Base-by-base conservation (phyloP, 139 green algal genomes). In the Chlamydomonas schloesseri region DNA sequence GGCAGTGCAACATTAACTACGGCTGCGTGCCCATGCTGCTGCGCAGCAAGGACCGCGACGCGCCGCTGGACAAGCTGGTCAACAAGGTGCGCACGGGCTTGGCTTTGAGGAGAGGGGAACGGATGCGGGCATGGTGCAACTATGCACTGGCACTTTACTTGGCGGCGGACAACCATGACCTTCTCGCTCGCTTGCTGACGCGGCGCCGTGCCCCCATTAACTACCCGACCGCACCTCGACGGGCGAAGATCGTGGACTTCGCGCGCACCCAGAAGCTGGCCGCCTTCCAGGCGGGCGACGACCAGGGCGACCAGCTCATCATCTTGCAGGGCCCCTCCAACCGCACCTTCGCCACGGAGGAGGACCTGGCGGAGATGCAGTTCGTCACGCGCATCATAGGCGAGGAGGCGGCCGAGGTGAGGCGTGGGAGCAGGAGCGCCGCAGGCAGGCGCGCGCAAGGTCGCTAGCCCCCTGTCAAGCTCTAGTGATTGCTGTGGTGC, bases 271-370 rank as follows among this genome's bases (percentile, higher is more conserved):
- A 86, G 68, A 11, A 72, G 53, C 71, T 90, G 65, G 82, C 75
- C 0, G 26, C 55, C 15, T 88, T 87, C 53, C 36, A 69, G 13
- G 37, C 75, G 28, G 87, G 77, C 67, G 87, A 93, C 37, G 53
- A 53, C 14, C 20, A 88, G 64, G 76, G 84, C 50, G 90, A 93
- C 72, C 88, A 92, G 85, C 67, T 91, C 42, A 82, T 93, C 64
- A 47, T 93, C 67, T 33, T 93, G 67, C 84, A 82, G 31, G 84
- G 84, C 5, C 83, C 83, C 42, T 62, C 17, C 68, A 64, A 72
- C 85, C 58, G 75, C 34, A 55, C 81, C 53, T 84, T 72, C 18
- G 64, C 74, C 34, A 73, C 58, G 64, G 72, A 87, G 53, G 80
- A 87, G 65, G 79, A 90, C 76, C 80, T 87, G 55, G 73, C 72